Percentiles rank a stretch among this genome's conserved stretches.
phyloP scores from a whole-genome alignment of 2,329 filamentous ascomycete species.

The Claviceps arundinis region DNA sequence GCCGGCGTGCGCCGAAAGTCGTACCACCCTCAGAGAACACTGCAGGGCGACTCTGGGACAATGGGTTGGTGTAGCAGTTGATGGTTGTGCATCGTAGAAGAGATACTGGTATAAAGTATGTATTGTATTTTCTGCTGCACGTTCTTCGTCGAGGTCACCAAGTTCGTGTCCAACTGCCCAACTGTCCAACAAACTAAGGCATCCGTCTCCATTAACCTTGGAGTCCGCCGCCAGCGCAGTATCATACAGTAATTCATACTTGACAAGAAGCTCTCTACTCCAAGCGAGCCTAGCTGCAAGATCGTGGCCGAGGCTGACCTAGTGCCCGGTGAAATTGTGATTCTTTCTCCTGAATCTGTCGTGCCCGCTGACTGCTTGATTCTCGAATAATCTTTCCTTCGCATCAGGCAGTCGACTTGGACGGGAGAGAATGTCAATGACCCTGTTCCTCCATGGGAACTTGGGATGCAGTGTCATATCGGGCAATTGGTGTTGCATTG shows the following conservation, averaged over 20 bases:
- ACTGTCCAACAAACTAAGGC: constrained; percentile 4
- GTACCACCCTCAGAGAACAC: too few relatives aligned
- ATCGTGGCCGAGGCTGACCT: constrained; percentile 9
- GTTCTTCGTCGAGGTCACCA: too few relatives aligned
- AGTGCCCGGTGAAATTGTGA: constrained; percentile 13
- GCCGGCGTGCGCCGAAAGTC: too few relatives aligned
- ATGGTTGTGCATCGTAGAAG: too few relatives aligned
- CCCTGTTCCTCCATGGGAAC: constrained; percentile 16
- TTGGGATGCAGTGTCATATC: constrained; percentile 16
- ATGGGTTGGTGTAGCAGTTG: too few relatives aligned
- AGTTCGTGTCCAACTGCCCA: too few relatives aligned
- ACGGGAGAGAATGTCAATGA: constrained; percentile 16
- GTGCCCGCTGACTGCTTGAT: constrained; percentile 16
- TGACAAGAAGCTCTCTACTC: neutral
- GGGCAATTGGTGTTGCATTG: constrained; percentile 13
- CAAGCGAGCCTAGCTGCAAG: constrained; percentile 1
- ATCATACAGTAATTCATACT: neutral
- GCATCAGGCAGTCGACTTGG: constrained; percentile 16
- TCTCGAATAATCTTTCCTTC: constrained; percentile 15
- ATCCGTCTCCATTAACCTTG: constrained; percentile 12
- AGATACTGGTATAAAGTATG: too few relatives aligned
- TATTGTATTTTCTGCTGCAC: too few relatives aligned
- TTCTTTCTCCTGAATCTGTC: constrained; percentile 12
- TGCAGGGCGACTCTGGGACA: too few relatives aligned
- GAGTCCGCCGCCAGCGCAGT: constrained; percentile 9